Percentiles rank a stretch among this genome's conserved stretches.
Evolutionary conservation across 345 rosid species (phyloP).

Genomic region (Corchorus capsularis): DNA sequence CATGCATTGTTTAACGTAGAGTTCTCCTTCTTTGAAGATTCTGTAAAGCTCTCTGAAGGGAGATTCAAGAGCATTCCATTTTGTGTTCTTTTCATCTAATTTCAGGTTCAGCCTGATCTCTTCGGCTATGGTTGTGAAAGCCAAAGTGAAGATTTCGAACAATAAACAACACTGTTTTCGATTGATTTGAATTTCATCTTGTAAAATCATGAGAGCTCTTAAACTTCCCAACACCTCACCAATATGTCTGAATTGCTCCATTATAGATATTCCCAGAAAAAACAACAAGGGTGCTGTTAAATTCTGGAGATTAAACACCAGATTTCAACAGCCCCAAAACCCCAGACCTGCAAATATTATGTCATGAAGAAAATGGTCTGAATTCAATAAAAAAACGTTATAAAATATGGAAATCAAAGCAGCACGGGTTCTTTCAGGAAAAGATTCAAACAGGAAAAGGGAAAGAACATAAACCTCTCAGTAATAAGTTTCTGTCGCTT

Average conservation of each 20-base stretch:
- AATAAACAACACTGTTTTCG: conserved; percentile 70
- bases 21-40: conserved; percentile 87
- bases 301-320: conserved; percentile 13
- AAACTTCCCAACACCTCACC: conserved; percentile 94
- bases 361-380: neutral
- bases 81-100: conserved; percentile 76
- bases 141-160: conserved; percentile 57
- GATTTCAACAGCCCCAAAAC: conserved; percentile 41
- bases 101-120: conserved; percentile 72
- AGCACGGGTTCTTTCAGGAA: neutral
- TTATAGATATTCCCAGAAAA: neutral
- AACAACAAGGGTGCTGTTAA: conserved; percentile 6
- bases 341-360: conserved; percentile 11
- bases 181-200: conserved; percentile 76
- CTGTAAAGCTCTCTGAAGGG: conserved; percentile 72
- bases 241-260: conserved; percentile 62
- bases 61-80: conserved; percentile 90
- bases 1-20: conserved; percentile 67
- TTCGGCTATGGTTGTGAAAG: conserved; percentile 64
- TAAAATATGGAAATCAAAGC: neutral
- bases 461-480: conserved; percentile 24
- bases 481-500: conserved; percentile 14
- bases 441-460: neutral
- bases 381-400: neutral
- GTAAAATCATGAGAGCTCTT: conserved; percentile 81